A percentile compares a stretch with the other conserved stretches of the same genome.
These are phyloP conservation scores for Neurospora tetrasperma DNA, from an alignment of 495 filamentous ascomycete species.

Conservation along the genomic window DNA sequence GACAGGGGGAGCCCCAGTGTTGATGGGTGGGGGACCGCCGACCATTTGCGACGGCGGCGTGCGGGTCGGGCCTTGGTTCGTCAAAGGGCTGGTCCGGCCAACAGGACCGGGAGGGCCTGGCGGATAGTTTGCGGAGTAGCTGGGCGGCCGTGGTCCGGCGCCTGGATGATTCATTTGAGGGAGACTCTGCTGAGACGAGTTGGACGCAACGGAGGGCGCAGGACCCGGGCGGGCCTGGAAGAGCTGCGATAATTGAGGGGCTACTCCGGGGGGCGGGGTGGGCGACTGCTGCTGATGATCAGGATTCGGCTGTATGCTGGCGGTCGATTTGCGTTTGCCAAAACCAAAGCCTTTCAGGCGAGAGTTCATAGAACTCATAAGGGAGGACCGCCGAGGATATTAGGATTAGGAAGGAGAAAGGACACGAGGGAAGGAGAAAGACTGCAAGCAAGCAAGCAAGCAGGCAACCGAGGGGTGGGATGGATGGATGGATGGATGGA, in stretches of 20 bases:
- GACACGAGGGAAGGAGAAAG: constrained; percentile 15
- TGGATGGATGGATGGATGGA: constrained; percentile 8
- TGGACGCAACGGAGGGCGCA: constrained; percentile 31
- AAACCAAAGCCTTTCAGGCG: constrained; percentile 50
- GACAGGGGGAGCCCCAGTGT: constrained; percentile 46
- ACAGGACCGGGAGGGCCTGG: constrained; percentile 43
- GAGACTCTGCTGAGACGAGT: constrained; percentile 40
- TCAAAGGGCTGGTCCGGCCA: constrained; percentile 40
- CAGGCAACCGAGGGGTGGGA: constrained; percentile 10
- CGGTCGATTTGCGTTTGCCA: constrained; percentile 45
- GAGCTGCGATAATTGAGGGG: constrained; percentile 38
- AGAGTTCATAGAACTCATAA: constrained; percentile 55
- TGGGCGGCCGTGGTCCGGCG: constrained; percentile 56
- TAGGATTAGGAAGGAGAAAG: constrained; percentile 8
- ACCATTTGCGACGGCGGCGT: constrained; percentile 51
- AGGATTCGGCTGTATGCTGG: constrained; percentile 28
- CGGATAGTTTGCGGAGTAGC: constrained; percentile 56
- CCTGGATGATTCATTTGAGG: constrained; percentile 46
- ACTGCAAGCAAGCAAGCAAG: constrained; percentile 9
- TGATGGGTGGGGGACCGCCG: constrained; percentile 63
- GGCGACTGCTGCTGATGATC: constrained; percentile 8
- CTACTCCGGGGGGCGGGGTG: constrained; percentile 24
- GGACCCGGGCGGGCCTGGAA: constrained; percentile 32
- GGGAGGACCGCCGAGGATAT: constrained; percentile 19
- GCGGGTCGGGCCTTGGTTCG: constrained; percentile 35